Evolutionary conservation across 352 stramenopile genomes (phyloP), one percentile per base, ranked within the genome.

Genomic region (Phytophthora idaei): DNA sequence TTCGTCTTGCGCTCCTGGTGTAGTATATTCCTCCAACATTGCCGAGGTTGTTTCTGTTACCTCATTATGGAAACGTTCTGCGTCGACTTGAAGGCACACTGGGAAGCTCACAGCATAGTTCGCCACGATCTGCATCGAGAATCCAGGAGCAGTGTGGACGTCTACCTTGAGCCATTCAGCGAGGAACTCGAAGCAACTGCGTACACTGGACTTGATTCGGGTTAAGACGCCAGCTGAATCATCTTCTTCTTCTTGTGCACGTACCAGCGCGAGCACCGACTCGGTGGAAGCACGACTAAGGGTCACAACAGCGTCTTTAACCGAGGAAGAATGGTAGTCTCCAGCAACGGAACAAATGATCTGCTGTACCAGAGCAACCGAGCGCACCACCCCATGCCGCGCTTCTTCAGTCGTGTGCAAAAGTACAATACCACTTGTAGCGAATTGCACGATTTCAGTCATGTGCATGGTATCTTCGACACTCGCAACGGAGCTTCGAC

Each of bases 361-460:
- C 17, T 74, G 76, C 42, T 81, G 66, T 5, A 83, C 60, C 47
- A 85, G 59, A 12, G 58, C 59, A 11, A 81, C 34, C 5, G 78
- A 80, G 48, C 73, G 55, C 14, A 86, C 61, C 17, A 83, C 73
- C 6, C 61, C 65, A 48, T 49, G 50, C 3, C 78, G 74, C 12
- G 73, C 66, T 56, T 73, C 61, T 60, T 76, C 67, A 3, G 74
- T 86, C 8, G 74, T 80, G 46, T 89, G 80, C 4, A 89, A 51
- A 57, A 87, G 60, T 37, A 87, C 74, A 51, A 89, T 81, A 17
- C 76, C 76, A 29, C 36, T 62, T 5, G 77, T 90, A 64, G 81
- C 77, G 28, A 78, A 71, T 25, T 75, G 58, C 17, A 84, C 39
- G 10, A 87, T 65, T 53, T 84, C 73, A 31, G 64, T 44, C 53